Evolutionary conservation across 306 rosid species (phyloP).

Genomic region (Arachis stenosperma): DNA sequence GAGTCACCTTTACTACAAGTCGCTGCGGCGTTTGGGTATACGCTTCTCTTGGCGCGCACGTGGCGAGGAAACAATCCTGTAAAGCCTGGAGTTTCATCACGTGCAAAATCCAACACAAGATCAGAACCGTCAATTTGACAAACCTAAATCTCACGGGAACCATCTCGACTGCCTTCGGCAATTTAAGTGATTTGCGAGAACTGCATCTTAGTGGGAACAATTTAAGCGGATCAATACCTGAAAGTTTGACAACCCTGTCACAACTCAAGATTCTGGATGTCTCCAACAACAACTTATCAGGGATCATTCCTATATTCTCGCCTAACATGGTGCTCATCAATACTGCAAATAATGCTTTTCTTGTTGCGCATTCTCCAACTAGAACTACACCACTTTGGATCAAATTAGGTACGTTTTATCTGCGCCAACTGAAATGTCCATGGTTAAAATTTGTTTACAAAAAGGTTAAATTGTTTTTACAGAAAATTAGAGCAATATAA

Average conservation of each 20-base stretch:
- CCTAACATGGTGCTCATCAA: too few species aligned
- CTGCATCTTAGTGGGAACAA: conserved; percentile 46
- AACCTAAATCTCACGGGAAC: conserved; percentile 53
- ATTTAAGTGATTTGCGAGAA: conserved; percentile 44
- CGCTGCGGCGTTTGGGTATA: conserved; percentile 51
- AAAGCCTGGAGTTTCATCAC: conserved; percentile 43
- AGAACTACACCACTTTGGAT: too few species aligned
- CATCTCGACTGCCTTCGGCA: conserved; percentile 57
- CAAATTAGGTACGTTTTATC: too few species aligned
- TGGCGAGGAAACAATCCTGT: conserved; percentile 60
- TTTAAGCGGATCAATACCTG: conserved; percentile 53
- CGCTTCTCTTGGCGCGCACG: conserved; percentile 39
- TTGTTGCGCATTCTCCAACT: too few species aligned
- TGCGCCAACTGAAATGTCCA: too few species aligned
- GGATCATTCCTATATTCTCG: too few species aligned
- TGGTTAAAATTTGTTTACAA: too few species aligned
- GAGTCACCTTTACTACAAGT: conserved; percentile 52
- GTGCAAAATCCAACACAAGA: conserved; percentile 38
- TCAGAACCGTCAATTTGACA: conserved; percentile 41
- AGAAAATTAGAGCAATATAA: too few species aligned
- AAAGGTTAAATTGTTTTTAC: too few species aligned
- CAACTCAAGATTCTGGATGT: too few species aligned
- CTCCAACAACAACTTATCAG: conserved; percentile 22
- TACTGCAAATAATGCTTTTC: too few species aligned
- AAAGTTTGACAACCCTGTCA: too few species aligned